A percentile compares a stretch with the other conserved stretches of the same genome.
Conservation (phyloP, 2,329 filamentous ascomycete species). For the Elsinoe australis region DNA sequence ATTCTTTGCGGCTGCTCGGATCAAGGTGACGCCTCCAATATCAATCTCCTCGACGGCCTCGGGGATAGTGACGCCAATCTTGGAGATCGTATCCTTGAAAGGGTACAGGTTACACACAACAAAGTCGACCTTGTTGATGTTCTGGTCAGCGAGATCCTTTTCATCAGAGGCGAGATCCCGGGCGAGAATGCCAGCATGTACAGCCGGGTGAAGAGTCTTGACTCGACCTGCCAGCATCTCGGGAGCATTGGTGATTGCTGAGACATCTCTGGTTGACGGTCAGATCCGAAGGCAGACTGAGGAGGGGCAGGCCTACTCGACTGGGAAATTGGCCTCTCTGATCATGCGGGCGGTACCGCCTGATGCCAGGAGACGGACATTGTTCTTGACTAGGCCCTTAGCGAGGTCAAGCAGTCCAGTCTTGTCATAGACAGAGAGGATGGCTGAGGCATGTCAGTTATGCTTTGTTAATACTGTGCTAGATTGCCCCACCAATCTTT, state of each 20-base stretch:
- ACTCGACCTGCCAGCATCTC: constrained; percentile 91
- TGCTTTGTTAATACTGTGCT: constrained; percentile 1
- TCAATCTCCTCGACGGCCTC: constrained; percentile 99
- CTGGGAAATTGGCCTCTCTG: constrained; percentile 86
- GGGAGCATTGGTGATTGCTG: constrained; percentile 85
- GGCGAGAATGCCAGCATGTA: constrained; percentile 72
- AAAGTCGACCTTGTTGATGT: constrained; percentile 90
- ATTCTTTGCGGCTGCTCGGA: constrained; percentile 96
- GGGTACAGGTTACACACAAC: constrained; percentile 98
- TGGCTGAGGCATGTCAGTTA: constrained; percentile 48
- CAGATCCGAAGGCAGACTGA: neutral
- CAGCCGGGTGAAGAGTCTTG: constrained; percentile 91
- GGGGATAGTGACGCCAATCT: constrained; percentile 91
- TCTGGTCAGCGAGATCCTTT: constrained; percentile 91
- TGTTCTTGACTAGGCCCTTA: constrained; percentile 79
- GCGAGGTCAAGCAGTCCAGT: constrained; percentile 87
- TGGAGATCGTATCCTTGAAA: constrained; percentile 96
- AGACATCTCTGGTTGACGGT: constrained; percentile 66
- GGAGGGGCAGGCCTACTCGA: constrained; percentile 60
- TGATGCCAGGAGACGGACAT: constrained; percentile 88
- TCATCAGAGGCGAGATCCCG: constrained; percentile 91
- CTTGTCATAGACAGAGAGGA: constrained; percentile 98
- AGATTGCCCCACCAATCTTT: constrained; percentile 15
- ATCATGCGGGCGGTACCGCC: constrained; percentile 96
- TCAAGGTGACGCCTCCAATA: constrained; percentile 92